Evolutionary conservation across 2,329 filamentous ascomycete species (phyloP).

Genomic region (Diaporthe citrichinensis): DNA sequence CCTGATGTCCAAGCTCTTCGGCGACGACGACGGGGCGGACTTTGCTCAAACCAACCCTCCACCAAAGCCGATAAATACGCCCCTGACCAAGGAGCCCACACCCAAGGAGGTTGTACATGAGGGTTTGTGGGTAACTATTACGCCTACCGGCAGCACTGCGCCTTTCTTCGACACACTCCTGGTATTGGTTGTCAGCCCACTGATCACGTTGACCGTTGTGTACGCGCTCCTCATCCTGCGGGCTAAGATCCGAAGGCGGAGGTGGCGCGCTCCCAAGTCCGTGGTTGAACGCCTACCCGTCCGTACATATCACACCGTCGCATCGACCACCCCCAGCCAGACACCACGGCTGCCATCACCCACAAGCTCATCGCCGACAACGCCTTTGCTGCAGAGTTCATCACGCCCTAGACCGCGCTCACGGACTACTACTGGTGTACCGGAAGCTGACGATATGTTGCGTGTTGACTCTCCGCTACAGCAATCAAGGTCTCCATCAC

Average conservation of each 20-base stretch:
- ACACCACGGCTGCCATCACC: conserved; percentile 73
- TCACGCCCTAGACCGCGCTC: conserved; percentile 73
- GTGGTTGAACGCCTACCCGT: conserved; percentile 96
- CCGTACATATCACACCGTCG: conserved; percentile 91
- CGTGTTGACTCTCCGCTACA: conserved; percentile 59
- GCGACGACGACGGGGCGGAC: conserved; percentile 57
- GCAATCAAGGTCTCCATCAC: conserved; percentile 52
- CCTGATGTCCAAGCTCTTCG: conserved; percentile 66
- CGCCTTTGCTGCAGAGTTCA: conserved; percentile 79
- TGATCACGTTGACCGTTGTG: conserved; percentile 93
- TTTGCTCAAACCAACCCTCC: conserved; percentile 49
- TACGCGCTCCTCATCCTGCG: conserved; percentile 90
- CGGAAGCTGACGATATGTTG: conserved; percentile 63
- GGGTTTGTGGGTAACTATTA: conserved; percentile 96
- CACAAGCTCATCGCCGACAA: conserved; percentile 78
- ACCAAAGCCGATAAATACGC: conserved; percentile 45
- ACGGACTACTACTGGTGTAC: conserved; percentile 73
- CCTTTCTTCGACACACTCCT: conserved; percentile 97
- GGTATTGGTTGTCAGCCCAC: conserved; percentile 94
- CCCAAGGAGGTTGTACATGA: conserved; percentile 67
- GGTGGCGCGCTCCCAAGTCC: conserved; percentile 98
- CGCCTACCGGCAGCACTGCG: conserved; percentile 88
- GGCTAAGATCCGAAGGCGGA: conserved; percentile 87
- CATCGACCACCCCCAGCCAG: conserved; percentile 68
- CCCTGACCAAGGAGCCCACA: conserved; percentile 32